These are phyloP conservation scores for Lactarius akahatsu DNA, from an alignment of 768 basidiomycete genomes.

Conservation along the genomic window DNA sequence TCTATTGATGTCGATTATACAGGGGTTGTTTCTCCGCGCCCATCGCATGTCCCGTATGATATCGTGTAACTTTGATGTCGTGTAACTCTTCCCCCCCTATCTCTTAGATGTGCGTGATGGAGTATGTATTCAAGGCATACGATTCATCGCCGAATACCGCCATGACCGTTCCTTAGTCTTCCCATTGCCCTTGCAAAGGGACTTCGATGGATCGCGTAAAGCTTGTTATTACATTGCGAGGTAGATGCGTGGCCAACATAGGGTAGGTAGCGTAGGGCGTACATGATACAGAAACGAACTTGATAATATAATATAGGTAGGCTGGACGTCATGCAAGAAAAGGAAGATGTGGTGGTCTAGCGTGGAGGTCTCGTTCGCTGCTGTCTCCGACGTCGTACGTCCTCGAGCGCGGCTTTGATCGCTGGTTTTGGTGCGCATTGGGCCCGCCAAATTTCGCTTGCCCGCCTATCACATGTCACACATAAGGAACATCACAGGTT, in stretches of 20 bases:
- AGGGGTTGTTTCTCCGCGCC: too few species aligned
- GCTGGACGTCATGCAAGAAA: not conserved
- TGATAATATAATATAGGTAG: conserved; percentile 14
- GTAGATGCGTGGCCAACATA: not conserved
- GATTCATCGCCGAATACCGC: too few species aligned
- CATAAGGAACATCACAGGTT: conserved; percentile 16
- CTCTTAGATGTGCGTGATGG: too few species aligned
- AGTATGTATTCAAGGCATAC: too few species aligned
- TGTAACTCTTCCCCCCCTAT: too few species aligned
- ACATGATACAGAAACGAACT: conserved; percentile 1
- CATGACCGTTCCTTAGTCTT: too few species aligned
- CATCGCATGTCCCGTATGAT: too few species aligned
- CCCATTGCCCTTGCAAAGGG: too few species aligned
- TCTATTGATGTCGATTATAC: too few species aligned
- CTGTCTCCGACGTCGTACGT: conserved; percentile 49
- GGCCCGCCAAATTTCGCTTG: conserved; percentile 62
- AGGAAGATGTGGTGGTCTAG: not conserved
- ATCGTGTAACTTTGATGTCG: too few species aligned
- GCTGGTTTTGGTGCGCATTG: conserved; percentile 60
- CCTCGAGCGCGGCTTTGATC: conserved; percentile 64
- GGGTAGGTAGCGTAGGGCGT: not conserved
- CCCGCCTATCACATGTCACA: conserved; percentile 44
- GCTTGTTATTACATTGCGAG: conserved; percentile 9
- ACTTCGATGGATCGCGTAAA: conserved; percentile 13
- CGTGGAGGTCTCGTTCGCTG: conserved; percentile 5